Conservation (phyloP, 208 protist species). For the Naegleria lovaniensis region DNA sequence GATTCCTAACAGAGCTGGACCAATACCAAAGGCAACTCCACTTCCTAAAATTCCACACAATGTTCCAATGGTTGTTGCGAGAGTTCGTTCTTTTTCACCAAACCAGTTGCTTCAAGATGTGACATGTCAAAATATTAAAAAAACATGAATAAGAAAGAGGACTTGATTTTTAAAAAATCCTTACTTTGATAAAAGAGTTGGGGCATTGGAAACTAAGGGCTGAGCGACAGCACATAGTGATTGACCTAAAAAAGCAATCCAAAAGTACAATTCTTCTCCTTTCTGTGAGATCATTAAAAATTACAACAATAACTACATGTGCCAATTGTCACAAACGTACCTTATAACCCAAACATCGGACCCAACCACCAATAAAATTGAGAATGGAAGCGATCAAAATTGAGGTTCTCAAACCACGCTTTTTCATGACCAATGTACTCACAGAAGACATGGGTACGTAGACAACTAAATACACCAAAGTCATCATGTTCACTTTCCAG, state of each 20-base stretch:
- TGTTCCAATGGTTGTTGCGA: constrained; percentile 9
- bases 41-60: background rate
- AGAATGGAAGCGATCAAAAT: background rate
- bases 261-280: constrained; percentile 8
- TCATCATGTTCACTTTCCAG: constrained; percentile 1
- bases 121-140: too few relatives aligned
- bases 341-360: background rate
- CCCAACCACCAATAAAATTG: constrained; percentile 21
- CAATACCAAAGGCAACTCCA: background rate
- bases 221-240: background rate
- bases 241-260: background rate
- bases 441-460: background rate
- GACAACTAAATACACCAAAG: background rate
- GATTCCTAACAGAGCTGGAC: background rate
- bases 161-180: background rate
- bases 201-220: background rate
- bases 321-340: background rate
- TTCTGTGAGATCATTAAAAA: background rate
- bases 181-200: background rate
- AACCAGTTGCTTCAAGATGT: background rate
- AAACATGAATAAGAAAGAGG: background rate
- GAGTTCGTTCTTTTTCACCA: constrained; percentile 18
- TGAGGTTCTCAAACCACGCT: background rate
- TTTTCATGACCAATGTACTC: background rate
- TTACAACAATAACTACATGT: background rate